Evolutionary conservation across 148 eudicot species (phyloP).

Genomic region (Rhododendron mucronatum): DNA sequence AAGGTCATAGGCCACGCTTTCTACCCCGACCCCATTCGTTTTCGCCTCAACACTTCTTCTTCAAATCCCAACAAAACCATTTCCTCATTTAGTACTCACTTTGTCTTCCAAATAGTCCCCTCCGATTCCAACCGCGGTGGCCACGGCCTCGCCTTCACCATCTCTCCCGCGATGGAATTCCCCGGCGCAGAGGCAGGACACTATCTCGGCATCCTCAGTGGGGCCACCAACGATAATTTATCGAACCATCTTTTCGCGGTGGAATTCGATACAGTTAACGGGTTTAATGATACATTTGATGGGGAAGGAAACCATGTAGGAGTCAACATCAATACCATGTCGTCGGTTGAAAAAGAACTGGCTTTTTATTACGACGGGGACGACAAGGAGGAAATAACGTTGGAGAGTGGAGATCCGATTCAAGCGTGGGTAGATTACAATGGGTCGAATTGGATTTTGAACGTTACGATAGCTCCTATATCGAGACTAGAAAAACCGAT

Average conservation of each 20-base stretch:
- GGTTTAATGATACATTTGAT: conserved; percentile 3
- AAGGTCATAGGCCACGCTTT: conserved; percentile 22
- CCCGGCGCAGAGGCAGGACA: conserved; percentile 10
- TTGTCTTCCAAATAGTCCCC: conserved; percentile 18
- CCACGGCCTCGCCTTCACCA: conserved; percentile 30
- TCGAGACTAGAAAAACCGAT: conserved; percentile 3
- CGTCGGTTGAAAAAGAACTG: neutral
- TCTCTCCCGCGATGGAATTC: conserved; percentile 12
- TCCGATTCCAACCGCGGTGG: conserved; percentile 17
- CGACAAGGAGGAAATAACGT: neutral
- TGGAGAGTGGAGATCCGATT: conserved; percentile 18
- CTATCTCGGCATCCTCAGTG: conserved; percentile 20
- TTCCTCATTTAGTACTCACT: conserved; percentile 27
- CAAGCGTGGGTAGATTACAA: conserved; percentile 42
- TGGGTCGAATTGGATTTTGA: neutral
- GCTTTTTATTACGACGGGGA: conserved; percentile 5
- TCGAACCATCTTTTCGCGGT: conserved; percentile 32
- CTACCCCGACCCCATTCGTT: neutral
- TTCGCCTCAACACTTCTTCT: neutral
- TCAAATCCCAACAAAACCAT: neutral
- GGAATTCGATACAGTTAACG: conserved; percentile 31
- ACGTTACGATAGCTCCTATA: conserved; percentile 25
- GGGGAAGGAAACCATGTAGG: conserved; percentile 25
- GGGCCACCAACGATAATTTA: neutral
- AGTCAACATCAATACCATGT: conserved; percentile 24